Evolutionary conservation across 2,329 filamentous ascomycete species (phyloP).

Genomic region (Fusarium virguliforme): DNA sequence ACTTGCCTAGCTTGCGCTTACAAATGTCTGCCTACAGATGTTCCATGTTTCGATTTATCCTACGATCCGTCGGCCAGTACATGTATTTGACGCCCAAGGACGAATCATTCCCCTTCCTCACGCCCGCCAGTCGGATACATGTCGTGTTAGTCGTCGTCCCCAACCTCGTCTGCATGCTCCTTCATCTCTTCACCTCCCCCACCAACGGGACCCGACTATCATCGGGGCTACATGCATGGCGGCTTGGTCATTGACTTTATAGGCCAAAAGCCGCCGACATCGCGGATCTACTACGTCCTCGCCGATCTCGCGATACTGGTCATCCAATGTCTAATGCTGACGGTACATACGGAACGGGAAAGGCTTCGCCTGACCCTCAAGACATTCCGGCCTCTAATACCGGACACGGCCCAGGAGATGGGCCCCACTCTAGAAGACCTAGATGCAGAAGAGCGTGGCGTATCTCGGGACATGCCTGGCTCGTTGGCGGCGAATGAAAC

Average conservation of each 20-base stretch:
- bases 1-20: conserved; percentile 30
- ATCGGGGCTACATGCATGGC: conserved; percentile 77
- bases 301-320: conserved; percentile 71
- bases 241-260: conserved; percentile 79
- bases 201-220: conserved; percentile 72
- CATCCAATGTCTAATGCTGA: conserved; percentile 76
- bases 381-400: conserved; percentile 56
- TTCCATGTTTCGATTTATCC: conserved; percentile 74
- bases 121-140: conserved; percentile 71
- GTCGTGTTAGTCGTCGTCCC: conserved; percentile 72
- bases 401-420: conserved; percentile 50
- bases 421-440: conserved; percentile 63
- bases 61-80: conserved; percentile 73
- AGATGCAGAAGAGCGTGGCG: conserved; percentile 72
- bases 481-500: conserved; percentile 57
- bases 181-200: conserved; percentile 72
- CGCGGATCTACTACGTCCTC: conserved; percentile 68
- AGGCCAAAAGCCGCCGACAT: conserved; percentile 75
- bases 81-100: conserved; percentile 76
- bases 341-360: conserved; percentile 74
- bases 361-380: conserved; percentile 67
- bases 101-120: conserved; percentile 69
- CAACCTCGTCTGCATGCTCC: conserved; percentile 73
- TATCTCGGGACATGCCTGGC: conserved; percentile 60
- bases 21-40: conserved; percentile 63